phyloP scores from a whole-genome alignment of 192 early-diverging fungal species.

The Backusella westeae region DNA sequence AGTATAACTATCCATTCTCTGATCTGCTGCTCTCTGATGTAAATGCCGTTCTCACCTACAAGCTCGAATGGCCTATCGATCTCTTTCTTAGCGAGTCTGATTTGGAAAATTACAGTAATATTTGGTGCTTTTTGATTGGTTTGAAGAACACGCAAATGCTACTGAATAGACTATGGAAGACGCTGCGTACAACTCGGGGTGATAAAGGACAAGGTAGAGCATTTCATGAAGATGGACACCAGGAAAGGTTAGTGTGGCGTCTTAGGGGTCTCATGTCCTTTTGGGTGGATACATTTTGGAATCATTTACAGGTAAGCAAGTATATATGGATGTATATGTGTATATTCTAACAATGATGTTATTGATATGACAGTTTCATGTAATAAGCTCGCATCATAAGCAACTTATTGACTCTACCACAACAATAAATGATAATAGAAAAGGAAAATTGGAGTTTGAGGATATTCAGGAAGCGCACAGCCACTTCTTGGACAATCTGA shows the following conservation, averaged over 20 bases:
- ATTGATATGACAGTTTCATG: constrained; percentile 9
- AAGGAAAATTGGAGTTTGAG: constrained; percentile 37
- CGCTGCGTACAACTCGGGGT: constrained; percentile 13
- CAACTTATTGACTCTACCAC: not conserved
- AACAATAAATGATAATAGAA: not conserved
- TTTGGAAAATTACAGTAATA: constrained; percentile 54
- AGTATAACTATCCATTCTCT: constrained; percentile 33
- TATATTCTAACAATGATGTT: not conserved
- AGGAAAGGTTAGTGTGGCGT: constrained; percentile 46
- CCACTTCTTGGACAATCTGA: constrained; percentile 29
- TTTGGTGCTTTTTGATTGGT: constrained; percentile 62
- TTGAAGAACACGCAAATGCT: constrained; percentile 56
- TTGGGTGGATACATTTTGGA: constrained; percentile 71
- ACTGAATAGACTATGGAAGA: constrained; percentile 44
- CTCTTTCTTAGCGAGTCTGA: constrained; percentile 61
- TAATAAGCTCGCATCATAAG: constrained; percentile 18
- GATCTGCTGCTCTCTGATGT: constrained; percentile 50
- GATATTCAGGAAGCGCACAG: constrained; percentile 37
- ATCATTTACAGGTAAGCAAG: constrained; percentile 62
- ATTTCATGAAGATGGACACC: constrained; percentile 12
- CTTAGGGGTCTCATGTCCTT: constrained; percentile 62
- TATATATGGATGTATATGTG: not conserved
- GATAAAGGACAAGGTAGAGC: not conserved
- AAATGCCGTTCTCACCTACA: constrained; percentile 53
- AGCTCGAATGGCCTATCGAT: constrained; percentile 67